Conservation (phyloP, 371 early-diverging fungal species). For the Dichotomocladium elegans region DNA sequence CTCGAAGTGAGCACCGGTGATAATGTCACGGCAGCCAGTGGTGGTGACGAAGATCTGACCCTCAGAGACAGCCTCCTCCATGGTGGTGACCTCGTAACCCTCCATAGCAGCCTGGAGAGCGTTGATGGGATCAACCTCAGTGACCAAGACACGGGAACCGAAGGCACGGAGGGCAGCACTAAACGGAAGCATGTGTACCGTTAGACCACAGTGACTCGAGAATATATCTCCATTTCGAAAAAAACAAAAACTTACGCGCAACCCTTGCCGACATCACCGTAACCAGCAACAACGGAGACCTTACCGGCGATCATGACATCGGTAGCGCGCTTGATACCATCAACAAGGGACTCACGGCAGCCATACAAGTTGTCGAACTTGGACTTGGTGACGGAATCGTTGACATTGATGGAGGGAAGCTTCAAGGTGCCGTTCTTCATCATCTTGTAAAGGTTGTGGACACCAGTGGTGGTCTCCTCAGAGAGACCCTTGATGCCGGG, state of each 20-base stretch:
- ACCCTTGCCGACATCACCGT: constrained; percentile 99
- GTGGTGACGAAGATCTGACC: constrained; percentile 98
- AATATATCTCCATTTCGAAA: neutral
- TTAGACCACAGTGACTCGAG: neutral
- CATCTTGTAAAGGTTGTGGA: constrained; percentile 98
- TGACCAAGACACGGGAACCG: constrained; percentile 97
- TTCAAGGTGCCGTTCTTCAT: constrained; percentile 91
- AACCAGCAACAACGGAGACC: constrained; percentile 97
- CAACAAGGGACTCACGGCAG: constrained; percentile 98
- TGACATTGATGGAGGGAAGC: constrained; percentile 99
- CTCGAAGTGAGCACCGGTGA: constrained; percentile 87
- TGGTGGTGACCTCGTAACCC: constrained; percentile 98
- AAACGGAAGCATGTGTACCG: neutral
- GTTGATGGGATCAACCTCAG: constrained; percentile 99
- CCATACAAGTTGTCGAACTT: constrained; percentile 99
- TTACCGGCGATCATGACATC: constrained; percentile 99
- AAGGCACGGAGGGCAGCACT: constrained; percentile 94
- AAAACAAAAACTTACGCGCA: constrained; percentile 63
- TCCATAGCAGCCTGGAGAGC: constrained; percentile 99
- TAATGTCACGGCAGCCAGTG: constrained; percentile 99
- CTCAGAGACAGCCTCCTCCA: constrained; percentile 91
- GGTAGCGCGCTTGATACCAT: constrained; percentile 99
- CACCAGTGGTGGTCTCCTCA: constrained; percentile 99
- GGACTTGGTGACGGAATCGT: constrained; percentile 99
- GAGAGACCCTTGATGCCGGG: constrained; percentile 90